Base-by-base conservation (phyloP, 306 rosid species). In the Benincasa hispida region DNA sequence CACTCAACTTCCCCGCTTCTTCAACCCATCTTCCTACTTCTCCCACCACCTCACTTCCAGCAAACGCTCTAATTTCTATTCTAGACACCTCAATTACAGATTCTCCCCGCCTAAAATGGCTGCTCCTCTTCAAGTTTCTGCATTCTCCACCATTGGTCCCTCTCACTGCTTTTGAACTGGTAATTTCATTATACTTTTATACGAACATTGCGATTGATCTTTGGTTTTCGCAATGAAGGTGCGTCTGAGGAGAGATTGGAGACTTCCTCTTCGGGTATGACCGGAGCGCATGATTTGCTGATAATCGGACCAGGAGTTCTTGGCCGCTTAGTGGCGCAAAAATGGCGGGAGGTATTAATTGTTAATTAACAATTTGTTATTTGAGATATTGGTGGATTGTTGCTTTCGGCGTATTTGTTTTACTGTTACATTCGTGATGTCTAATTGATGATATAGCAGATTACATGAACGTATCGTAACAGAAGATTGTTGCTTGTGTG, bases 261-360 rank as follows among this genome's bases (percentile, higher is more conserved):
- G 50, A 57, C 37, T 60, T 61, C 87, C 24, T 82, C 89, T 61
- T 80, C 92, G 72, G 84, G 54, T 6, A 5, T 75, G 34, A 79
- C 90, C 62, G 90, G 92, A 78, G 79, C 84, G 10, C 81, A 89
- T 8, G 90, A 90, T 76, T 87, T 94, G 60, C 83, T 94, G 25
- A 87, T 94, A 22, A 97, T 92, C 19, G 99, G 99, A 76, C 97
- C 99, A 1, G 99, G 99, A 1, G 89, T 92, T 82, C 94, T 94
- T 19, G 99, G 97, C 61, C 96, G 99, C 67, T 83, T 92, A 65
- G 96, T 94, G 0, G 99, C 97, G 35, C 78, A 89, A 37, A 82
- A 85, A 79, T 94, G 99, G 99, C 88, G 88, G 27, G 78, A 92
- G 97, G 99, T 90, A 83, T 37, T 17, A 6, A 50, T 48, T 42